Percentiles rank a stretch among this genome's conserved stretches.
Evolutionary conservation across 2,329 filamentous ascomycete genomes (phyloP).

Genomic region (Fusarium neocosmosporiellum): DNA sequence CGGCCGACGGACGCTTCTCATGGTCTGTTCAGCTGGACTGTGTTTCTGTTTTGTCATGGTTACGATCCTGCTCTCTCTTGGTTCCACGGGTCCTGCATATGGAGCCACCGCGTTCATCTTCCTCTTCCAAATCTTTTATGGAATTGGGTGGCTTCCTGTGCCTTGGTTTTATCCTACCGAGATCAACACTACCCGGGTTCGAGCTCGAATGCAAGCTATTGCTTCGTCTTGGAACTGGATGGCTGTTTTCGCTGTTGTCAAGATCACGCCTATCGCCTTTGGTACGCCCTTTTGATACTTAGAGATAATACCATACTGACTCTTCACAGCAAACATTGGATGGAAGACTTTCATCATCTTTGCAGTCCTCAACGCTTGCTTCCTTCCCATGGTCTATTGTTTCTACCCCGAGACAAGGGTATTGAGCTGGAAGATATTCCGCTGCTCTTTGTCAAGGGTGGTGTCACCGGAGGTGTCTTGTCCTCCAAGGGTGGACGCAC

Average conservation of each 20-base stretch:
- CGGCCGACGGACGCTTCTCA: background rate
- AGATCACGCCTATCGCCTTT: background rate
- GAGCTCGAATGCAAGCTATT: background rate
- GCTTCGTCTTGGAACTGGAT: background rate
- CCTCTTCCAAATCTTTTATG: background rate
- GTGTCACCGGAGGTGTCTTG: background rate
- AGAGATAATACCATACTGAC: background rate
- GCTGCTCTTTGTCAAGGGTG: background rate
- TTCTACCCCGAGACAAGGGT: background rate
- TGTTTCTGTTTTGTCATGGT: background rate
- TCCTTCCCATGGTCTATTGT: background rate
- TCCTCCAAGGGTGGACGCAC: background rate
- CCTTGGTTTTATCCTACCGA: background rate
- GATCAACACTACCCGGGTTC: background rate
- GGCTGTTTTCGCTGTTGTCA: background rate
- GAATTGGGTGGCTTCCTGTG: background rate
- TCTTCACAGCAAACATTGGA: background rate
- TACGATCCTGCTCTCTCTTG: background rate
- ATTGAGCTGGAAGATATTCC: background rate
- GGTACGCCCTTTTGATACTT: background rate
- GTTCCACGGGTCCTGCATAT: background rate
- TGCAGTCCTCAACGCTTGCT: background rate
- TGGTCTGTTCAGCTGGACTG: background rate
- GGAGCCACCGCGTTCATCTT: background rate
- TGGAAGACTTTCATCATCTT: background rate